Evolutionary conservation across 208 protist species (phyloP).

Genomic region (Lotmaria passim): DNA sequence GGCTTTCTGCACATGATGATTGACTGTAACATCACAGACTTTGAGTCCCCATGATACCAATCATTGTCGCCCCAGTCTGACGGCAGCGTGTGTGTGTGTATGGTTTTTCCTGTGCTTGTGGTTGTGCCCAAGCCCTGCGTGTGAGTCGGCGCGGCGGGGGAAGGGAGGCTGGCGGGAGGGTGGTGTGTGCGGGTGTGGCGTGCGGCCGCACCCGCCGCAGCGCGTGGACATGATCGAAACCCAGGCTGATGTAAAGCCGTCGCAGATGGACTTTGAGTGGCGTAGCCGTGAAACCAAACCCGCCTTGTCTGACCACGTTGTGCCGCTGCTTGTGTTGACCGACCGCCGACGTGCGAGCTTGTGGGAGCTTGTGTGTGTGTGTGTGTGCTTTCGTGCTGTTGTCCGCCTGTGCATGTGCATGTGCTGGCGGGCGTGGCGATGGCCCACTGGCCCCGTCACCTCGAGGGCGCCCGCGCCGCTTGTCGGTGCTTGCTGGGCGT

Average conservation of each 20-base stretch:
- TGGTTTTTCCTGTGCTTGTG: no score
- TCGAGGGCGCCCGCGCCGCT: slow-evolving; percentile 23
- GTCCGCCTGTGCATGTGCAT: neutral
- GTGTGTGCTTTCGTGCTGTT: neutral
- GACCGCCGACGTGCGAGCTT: neutral
- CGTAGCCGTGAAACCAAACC: slow-evolving; percentile 6
- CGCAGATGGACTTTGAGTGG: slow-evolving; percentile 7
- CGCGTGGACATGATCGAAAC: slow-evolving; percentile 10
- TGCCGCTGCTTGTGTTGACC: neutral
- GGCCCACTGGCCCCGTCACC: slow-evolving; percentile 28
- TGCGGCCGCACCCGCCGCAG: neutral
- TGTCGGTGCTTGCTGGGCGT: slow-evolving; percentile 27
- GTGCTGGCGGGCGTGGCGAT: neutral
- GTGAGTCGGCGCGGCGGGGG: no score
- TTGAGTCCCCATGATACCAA: slow-evolving; percentile 21
- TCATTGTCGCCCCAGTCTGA: slow-evolving; percentile 20
- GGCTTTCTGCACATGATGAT: slow-evolving; percentile 9
- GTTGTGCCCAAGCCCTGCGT: no score
- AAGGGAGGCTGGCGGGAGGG: no score
- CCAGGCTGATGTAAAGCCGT: slow-evolving; percentile 10
- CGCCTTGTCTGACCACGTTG: neutral
- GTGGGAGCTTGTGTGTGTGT: slow-evolving; percentile 6
- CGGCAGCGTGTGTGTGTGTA: slow-evolving; percentile 1
- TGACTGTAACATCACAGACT: slow-evolving; percentile 30
- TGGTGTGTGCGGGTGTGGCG: neutral